These are phyloP conservation scores for Rhizodiscina lignyota DNA, from an alignment of 495 filamentous ascomycete genomes.

Conservation along the genomic window DNA sequence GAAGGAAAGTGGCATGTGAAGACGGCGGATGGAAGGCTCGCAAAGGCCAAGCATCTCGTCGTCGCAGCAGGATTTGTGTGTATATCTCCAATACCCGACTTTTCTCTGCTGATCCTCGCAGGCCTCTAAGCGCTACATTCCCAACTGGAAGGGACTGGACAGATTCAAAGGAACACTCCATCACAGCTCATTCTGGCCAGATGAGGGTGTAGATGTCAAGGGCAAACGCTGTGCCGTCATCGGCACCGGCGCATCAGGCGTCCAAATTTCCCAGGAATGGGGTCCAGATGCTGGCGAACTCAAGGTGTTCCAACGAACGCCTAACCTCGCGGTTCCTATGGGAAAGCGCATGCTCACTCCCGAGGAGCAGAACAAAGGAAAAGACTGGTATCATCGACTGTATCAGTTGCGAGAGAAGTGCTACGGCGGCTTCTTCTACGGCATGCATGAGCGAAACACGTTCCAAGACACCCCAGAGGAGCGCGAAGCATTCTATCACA, in stretches of 20 bases:
- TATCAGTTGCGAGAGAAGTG: slow-evolving; percentile 18
- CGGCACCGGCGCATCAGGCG: slow-evolving; percentile 42
- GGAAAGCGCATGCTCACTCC: slow-evolving; percentile 6
- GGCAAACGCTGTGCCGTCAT: slow-evolving; percentile 37
- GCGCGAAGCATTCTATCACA: slow-evolving; percentile 27
- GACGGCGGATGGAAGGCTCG: slow-evolving; percentile 28
- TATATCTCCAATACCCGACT: too few species aligned
- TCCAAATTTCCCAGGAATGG: slow-evolving; percentile 36
- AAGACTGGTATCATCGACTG: slow-evolving; percentile 6
- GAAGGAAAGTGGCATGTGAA: slow-evolving; percentile 29
- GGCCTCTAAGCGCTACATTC: slow-evolving; percentile 26
- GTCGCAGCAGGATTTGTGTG: slow-evolving; percentile 29
- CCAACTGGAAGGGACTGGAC: slow-evolving; percentile 33
- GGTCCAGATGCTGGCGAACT: slow-evolving; percentile 21
- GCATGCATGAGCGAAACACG: slow-evolving; percentile 20
- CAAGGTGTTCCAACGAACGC: slow-evolving; percentile 35
- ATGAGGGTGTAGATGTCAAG: slow-evolving; percentile 27
- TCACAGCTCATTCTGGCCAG: slow-evolving; percentile 45
- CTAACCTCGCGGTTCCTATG: slow-evolving; percentile 21
- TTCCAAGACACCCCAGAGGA: slow-evolving; percentile 31
- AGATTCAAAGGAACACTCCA: slow-evolving; percentile 35
- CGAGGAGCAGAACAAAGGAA: slow-evolving; percentile 12
- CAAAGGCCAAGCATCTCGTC: slow-evolving; percentile 31
- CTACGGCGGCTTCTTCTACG: slow-evolving; percentile 28
- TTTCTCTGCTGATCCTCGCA: too few species aligned